Evolutionary conservation across 768 basidiomycete genomes (phyloP), one percentile per base, ranked within the genome.

Genomic region (Vishniacozyma victoriae): DNA sequence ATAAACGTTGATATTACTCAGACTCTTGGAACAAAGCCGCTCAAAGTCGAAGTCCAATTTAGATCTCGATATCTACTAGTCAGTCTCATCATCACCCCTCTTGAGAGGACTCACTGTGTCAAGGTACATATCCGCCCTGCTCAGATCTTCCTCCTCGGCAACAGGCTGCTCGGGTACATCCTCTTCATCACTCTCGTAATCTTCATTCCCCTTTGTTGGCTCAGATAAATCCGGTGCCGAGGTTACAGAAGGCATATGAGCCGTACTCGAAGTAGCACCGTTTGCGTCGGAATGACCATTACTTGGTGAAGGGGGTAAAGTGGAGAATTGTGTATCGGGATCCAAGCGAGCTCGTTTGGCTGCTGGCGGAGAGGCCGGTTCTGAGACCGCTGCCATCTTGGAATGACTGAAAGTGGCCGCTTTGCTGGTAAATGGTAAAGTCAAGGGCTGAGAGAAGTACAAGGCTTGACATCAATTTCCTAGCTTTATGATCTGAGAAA

Each of bases 11-110:
- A 95, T 91, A 73, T 97, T 93, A 35, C 87, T 86, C 46, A 89
- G 78, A 27, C 89, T 95, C 43, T 97, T 88, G 7, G 93, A 96
- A 78, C 95, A 99, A 22, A 97, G 81, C 77, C 93, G 91, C 75
- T 99, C 95, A 62, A 99, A 99, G 75, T 99, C 95, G 74, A 99
- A 99, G 73, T 99, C 95, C 48, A 99, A 81, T 37, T 82, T 78
- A 39, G 79, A 81, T 53, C 95, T 80, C 71, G 95, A 90, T 56
- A 97, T 87, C 92, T 96, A 67, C 11, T 15, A 3, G 25, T 35
- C 25, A 27, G 35, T 18, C 13, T 36, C 23, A 25, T 43, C 37
- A 22, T 33, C 35, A 19, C 13, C 16, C 57, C 13, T 25, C 19
- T 22, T 11, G 12, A 22, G 31, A 59, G 53, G n/a, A 74, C 84